phyloP scores from a whole-genome alignment of 2,329 filamentous ascomycete genomes.

The Xylariaceae sp. region DNA sequence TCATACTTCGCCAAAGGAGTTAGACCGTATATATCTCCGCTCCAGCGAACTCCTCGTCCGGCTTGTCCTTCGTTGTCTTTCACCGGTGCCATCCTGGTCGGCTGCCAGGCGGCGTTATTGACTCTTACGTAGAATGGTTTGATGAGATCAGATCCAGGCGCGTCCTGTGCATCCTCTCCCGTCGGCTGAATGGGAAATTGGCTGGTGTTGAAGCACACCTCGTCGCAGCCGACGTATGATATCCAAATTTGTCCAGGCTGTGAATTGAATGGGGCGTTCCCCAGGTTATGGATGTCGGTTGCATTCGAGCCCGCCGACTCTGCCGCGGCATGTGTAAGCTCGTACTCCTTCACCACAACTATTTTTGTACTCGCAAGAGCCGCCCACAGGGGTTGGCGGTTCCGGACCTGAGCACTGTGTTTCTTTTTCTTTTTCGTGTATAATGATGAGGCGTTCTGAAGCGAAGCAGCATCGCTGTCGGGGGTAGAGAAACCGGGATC shows the following conservation, averaged over 20 bases:
- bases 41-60: conserved; percentile 50
- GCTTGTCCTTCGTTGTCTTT: conserved; percentile 28
- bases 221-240: conserved; percentile 69
- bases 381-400: conserved; percentile 88
- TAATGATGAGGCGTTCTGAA: conserved; percentile 47
- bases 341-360: conserved; percentile 86
- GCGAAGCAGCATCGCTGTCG: conserved; percentile 45
- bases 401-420: conserved; percentile 83
- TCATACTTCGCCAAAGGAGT: conserved; percentile 69
- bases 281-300: conserved; percentile 69
- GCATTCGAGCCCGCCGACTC: conserved; percentile 68
- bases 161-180: conserved; percentile 28
- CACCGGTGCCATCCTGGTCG: conserved; percentile 59
- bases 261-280: conserved; percentile 64
- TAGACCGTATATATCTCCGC: conserved; percentile 61
- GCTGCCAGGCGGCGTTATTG: conserved; percentile 74
- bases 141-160: conserved; percentile 52
- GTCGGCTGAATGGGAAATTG: conserved; percentile 44
- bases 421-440: conserved; percentile 78
- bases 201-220: conserved; percentile 69
- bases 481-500: conserved; percentile 44
- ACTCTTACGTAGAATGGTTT: conserved; percentile 75
- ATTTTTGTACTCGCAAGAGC: conserved; percentile 94
- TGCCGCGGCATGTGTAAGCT: conserved; percentile 68
- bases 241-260: conserved; percentile 73